Evolutionary conservation across 1,139 yeast genomes (phyloP), one percentile per base, ranked within the genome.

Genomic region (Sugiyamaella paludigena): DNA sequence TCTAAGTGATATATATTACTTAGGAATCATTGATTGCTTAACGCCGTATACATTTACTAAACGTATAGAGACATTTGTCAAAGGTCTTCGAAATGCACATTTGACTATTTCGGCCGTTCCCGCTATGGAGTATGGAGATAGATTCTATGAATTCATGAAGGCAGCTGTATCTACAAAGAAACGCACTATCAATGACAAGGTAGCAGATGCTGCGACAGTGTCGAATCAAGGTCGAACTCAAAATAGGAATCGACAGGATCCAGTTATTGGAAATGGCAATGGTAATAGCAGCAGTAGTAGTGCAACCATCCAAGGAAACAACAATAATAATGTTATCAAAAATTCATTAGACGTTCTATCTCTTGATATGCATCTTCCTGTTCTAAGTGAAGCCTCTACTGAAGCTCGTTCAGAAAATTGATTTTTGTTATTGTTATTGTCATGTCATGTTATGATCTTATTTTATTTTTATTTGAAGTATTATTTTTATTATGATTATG

Each of bases 11-110:
- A 80, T 94, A 11, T 94, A 94, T 68, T 94, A 91, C 63, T 71
- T 94, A 59, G 98, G 98, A 11, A 83, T 94, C 41, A 94, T 94
- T 60, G 99, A 94, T 65, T 91, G 96, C 68, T 73, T 94, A 56
- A 94, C 98, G 0, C 81, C 84, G 52, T 94, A 94, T 64, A 84
- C 89, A 1, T 67, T 84, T 26, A 70, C 81, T 58, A 94, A 94
- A 65, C 77, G 79, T 53, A 66, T 89, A 41, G 99, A 94, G 65
- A 92, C 98, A 0, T 80, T 87, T 58, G 86, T 91, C 83, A 77
- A 96, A 65, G 76, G 87, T 8, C 60, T 94, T 35, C 78, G 80
- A 34, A 88, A 88, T 63, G 77, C 81, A 31, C 73, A 91, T 51
- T 75, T 76, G 39, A 77, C 84, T 2, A 84, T 92, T 5, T 87